Base-by-base conservation (phyloP, 345 rosid genomes). In the Rhodomyrtus tomentosa region DNA sequence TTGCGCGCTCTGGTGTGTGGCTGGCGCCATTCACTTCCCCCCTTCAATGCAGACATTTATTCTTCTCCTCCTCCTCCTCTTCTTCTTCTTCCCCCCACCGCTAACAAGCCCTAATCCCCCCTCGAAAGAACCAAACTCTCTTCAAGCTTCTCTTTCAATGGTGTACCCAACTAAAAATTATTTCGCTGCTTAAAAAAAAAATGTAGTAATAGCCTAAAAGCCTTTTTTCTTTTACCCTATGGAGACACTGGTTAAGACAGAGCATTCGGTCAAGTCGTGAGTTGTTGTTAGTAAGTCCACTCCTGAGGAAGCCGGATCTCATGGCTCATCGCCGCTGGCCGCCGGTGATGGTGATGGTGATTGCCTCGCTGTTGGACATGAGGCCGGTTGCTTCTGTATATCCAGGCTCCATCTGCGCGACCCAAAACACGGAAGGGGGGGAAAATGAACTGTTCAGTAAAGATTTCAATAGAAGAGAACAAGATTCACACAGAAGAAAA, bases 231-330 rank as follows among this genome's bases (percentile, higher is more conserved):
- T 59, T 32, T 29, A 59, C 0, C 74, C 79, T 68, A 68, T 36
- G 45, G 25, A 18, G 76, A 36, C 24, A 22, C 76, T 38, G 24
- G 24, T 68, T 6, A 21, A 7, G 76, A 68, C 76, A 36, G 5
- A 10, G 42, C 76, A 36, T 38, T 83, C 84, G 18, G 84, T 54
- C 51, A 55, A 24, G 74, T 16, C 36, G 79, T 21, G 45, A 25
- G 11, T 45, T 18, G 2, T 8, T 22, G 59, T 91, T 89, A 93
- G 59, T 90, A 93, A 36, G 95, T 92, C 96, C 95, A 93, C 81
- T 93, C 96, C 80, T 88, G 92, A 4, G 96, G 96, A n/a, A 93
- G 87, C 86, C 90, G 76, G 54, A 86, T 82, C 83, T 90, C 94
- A 5, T n/a, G 85, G 68, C 55, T 87, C 48, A 83, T 55, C 25